Conservation (phyloP, 805 yeast genomes). For the Scheffersomyces stipitis region DNA sequence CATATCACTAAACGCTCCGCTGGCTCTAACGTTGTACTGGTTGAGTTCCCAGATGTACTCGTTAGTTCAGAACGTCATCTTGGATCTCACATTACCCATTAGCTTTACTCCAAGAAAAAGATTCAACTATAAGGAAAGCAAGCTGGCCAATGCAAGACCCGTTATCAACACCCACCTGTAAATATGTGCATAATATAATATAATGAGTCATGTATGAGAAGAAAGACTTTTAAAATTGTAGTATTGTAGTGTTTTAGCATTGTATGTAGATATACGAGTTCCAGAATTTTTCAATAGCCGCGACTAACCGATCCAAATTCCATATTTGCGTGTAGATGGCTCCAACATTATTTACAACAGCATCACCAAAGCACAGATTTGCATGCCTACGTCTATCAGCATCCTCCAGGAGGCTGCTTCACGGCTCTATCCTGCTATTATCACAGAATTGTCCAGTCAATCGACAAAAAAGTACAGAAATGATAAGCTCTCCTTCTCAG, state of each 20-base stretch:
- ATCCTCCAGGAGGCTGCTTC: background rate
- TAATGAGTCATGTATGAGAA: too few species aligned
- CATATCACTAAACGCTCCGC: conserved; percentile 81
- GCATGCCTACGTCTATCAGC: too few species aligned
- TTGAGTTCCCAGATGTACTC: conserved; percentile 80
- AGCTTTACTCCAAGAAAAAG: conserved; percentile 46
- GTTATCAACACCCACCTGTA: conserved; percentile 3
- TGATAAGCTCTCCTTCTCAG: conserved; percentile 24
- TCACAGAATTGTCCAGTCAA: conserved; percentile 26
- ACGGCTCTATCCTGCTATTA: conserved; percentile 24
- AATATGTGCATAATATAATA: conserved; percentile 2
- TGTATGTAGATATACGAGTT: too few species aligned
- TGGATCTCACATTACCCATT: conserved; percentile 68
- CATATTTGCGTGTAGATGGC: conserved; percentile 1
- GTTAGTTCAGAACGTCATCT: conserved; percentile 65
- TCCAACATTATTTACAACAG: too few species aligned
- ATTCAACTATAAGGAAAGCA: conserved; percentile 16
- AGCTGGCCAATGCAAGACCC: conserved; percentile 3
- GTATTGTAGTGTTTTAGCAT: too few species aligned
- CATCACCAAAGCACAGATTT: too few species aligned
- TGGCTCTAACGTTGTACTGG: conserved; percentile 86
- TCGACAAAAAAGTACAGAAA: conserved; percentile 23
- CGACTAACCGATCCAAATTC: conserved; percentile 1
- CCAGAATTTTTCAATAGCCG: background rate
- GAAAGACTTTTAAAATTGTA: too few species aligned